A percentile compares a stretch with the other conserved stretches of the same genome.
phyloP scores from a whole-genome alignment of 2,329 filamentous ascomycete genomes.

The Beauveria pseudobassiana region DNA sequence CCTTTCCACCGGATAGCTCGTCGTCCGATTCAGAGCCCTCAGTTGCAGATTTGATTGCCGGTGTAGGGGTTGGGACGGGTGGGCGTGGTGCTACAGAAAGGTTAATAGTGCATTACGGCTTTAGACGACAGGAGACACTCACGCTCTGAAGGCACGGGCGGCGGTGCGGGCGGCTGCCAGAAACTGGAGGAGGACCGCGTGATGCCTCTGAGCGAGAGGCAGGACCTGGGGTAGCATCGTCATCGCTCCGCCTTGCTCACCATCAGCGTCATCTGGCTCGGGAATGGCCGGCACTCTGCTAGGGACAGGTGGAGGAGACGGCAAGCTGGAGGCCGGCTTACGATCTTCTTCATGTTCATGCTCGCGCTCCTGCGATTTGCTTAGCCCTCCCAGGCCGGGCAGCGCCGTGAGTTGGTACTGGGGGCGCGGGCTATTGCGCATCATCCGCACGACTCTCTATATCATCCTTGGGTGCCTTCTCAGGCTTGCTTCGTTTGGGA shows the following conservation, averaged over 20 bases:
- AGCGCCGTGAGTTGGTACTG: constrained; percentile 55
- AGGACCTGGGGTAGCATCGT: constrained; percentile 28
- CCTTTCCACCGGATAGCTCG: constrained; percentile 57
- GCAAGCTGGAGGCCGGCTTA: constrained; percentile 26
- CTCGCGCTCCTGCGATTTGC: constrained; percentile 34
- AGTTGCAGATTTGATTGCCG: constrained; percentile 55
- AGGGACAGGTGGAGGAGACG: constrained; percentile 25
- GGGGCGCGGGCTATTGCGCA: constrained; percentile 43
- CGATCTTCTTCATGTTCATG: constrained; percentile 23
- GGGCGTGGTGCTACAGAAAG: constrained; percentile 49
- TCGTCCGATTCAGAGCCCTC: constrained; percentile 84
- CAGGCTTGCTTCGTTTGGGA: constrained; percentile 45
- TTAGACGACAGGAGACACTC: constrained; percentile 29
- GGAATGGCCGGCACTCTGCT: constrained; percentile 23
- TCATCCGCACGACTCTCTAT: constrained; percentile 34
- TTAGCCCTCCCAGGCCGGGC: constrained; percentile 62
- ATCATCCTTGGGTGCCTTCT: constrained; percentile 24
- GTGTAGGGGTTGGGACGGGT: constrained; percentile 44
- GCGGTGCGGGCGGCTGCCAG: constrained; percentile 45
- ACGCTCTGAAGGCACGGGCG: constrained; percentile 55
- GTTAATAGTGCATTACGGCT: constrained; percentile 19
- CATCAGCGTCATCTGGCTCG: constrained; percentile 14
- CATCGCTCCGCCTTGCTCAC: constrained; percentile 21
- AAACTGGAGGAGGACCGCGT: constrained; percentile 39
- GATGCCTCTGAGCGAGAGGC: constrained; percentile 19